A percentile compares a stretch with the other conserved stretches of the same genome.
These are phyloP conservation scores for Metarhizium anisopliae DNA, from an alignment of 2,329 filamentous ascomycete species.

Conservation along the genomic window DNA sequence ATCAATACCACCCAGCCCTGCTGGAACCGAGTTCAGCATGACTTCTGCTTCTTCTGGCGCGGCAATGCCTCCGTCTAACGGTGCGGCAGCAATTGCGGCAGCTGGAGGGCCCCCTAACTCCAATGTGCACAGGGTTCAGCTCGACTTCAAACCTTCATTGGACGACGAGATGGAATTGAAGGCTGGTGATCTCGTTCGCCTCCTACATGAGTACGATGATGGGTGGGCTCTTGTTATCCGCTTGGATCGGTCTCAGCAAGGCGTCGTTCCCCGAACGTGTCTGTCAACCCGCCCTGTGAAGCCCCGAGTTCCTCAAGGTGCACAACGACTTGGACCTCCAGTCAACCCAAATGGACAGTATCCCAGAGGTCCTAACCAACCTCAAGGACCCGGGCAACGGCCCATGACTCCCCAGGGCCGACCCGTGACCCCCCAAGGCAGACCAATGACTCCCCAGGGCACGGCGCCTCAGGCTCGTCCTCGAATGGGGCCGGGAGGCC, in stretches of 20 bases:
- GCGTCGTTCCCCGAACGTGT: constrained; percentile 88
- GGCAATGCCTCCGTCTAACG: constrained; percentile 24
- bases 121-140: constrained; percentile 81
- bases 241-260: constrained; percentile 83
- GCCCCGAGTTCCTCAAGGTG: constrained; percentile 53
- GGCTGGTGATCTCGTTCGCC: constrained; percentile 74
- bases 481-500: constrained; percentile 13
- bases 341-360: constrained; percentile 29
- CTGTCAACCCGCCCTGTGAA: constrained; percentile 87
- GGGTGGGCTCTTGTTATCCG: constrained; percentile 93
- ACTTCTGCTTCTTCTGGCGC: constrained; percentile 41
- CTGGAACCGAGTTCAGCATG: constrained; percentile 54
- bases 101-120: constrained; percentile 50
- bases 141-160: constrained; percentile 89
- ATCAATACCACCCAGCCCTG: constrained; percentile 45
- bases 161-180: constrained; percentile 81
- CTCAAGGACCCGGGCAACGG: constrained; percentile 21
- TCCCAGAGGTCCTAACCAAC: constrained; percentile 10
- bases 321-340: constrained; percentile 42
- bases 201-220: constrained; percentile 95
- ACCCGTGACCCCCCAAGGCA: constrained; percentile 9
- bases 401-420: constrained; percentile 30
- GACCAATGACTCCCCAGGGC: constrained; percentile 1
- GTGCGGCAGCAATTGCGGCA: constrained; percentile 52
- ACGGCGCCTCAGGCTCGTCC: neutral